Percentiles rank a stretch among this genome's conserved stretches.
phyloP scores from a whole-genome alignment of 1,284 basidiomycete genomes.

The Apiotrichum porosum region DNA sequence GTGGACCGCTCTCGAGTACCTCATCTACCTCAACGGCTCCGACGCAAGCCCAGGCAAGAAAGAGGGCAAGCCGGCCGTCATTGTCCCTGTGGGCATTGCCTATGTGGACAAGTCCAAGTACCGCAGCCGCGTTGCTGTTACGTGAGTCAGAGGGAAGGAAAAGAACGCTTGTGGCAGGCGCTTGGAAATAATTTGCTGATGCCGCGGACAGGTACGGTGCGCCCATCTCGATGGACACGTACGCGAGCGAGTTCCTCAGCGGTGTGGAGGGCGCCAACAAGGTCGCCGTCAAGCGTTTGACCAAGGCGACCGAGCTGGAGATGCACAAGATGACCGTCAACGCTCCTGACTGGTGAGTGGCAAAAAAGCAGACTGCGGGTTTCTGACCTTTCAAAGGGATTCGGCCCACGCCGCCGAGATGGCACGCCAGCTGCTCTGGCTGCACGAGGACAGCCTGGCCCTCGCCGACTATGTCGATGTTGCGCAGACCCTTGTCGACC shows the following conservation, averaged over 20 bases:
- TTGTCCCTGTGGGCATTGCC: conserved; percentile 82
- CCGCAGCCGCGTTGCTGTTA: conserved; percentile 59
- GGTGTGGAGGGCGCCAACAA: conserved; percentile 63
- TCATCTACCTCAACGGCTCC: conserved; percentile 62
- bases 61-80: conserved; percentile 52
- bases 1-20: conserved; percentile 91
- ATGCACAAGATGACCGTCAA: conserved; percentile 78
- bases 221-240: conserved; percentile 70
- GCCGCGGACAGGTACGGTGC: conserved; percentile 79
- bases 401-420: conserved; percentile 78
- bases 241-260: conserved; percentile 71
- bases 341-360: conserved; percentile 78
- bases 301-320: conserved; percentile 64
- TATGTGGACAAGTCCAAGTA: conserved; percentile 96
- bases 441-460: conserved; percentile 64
- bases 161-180: neutral
- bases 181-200: no score
- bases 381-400: no score
- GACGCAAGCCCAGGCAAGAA: conserved; percentile 49
- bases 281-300: conserved; percentile 80
- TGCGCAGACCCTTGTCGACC: conserved; percentile 84
- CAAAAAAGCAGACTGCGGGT: no score
- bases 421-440: conserved; percentile 85
- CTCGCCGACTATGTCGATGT: conserved; percentile 73
- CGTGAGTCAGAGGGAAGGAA: conserved; percentile 41